Base-by-base conservation (phyloP, 1,284 basidiomycete genomes). In the Tylopilus sp. region DNA sequence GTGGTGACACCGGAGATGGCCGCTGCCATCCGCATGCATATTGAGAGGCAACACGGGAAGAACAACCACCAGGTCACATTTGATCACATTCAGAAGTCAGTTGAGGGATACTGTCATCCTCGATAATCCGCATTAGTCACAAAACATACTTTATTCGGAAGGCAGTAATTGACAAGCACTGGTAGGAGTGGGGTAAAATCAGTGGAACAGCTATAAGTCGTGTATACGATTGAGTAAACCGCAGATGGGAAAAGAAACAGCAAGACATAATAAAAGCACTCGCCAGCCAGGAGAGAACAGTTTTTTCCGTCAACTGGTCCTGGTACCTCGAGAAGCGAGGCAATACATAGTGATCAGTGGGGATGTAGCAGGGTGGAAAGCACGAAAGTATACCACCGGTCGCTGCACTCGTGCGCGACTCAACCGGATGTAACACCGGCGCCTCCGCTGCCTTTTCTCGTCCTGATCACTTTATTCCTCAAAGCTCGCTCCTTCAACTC, bases 401-500 rank as follows among this genome's bases (percentile, higher is more conserved):
- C 53, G 48, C 48, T 44, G 38, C 18, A 45, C 21, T 34, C 38
- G 37, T 15, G 24, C 11, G 20, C 45, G 42, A 46, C 41, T 64
- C 54, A 64, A 59, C 63, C 62, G 33, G 54, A 59, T 41, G 29
- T 29, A n/a, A n/a, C 12, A 5, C 60, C 45, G 2, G 12, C 39
- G 14, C 53, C 54, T 38, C 61, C 61, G 48, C 67, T 73, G 24
- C 65, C 63, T 64, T 84, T 87, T 57, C 85, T 73, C 30, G 82
- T 83, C 59, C 83, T 74, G 57, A 89, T 78, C 48, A 89, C 86
- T 62, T 89, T 89, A 61, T 88, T 88, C 58, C 86, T 76, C 60
- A 89, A 65, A n/a, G 86, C 86, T 62, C 72, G 78, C 59, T 89
- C 86, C 62, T 88, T 88, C 43, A 89, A 64, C 61, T 89, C 86